Conservation (phyloP, 352 stramenopile species). For the Blastocystis sp. region DNA sequence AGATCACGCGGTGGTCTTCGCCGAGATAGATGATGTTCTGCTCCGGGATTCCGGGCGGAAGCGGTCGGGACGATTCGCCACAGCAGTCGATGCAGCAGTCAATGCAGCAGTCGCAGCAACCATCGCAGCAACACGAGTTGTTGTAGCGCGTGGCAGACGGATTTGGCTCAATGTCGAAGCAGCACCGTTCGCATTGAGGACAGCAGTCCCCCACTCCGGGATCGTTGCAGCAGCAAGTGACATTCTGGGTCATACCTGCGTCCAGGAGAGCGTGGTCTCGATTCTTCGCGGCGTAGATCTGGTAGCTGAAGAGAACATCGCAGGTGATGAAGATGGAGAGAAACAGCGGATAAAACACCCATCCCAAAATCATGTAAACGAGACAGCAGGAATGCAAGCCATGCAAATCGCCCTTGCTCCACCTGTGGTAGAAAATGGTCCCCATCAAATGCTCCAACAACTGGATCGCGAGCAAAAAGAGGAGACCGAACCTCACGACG, state of each 20-base stretch:
- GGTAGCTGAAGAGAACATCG: background rate
- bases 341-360: constrained; percentile 9
- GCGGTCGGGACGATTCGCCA: background rate
- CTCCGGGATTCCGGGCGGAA: constrained; percentile 1
- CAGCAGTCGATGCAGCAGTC: constrained; percentile 27
- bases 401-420: background rate
- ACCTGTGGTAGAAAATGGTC: background rate
- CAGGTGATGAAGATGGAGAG: background rate
- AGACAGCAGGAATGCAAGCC: background rate
- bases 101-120: constrained; percentile 27
- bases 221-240: background rate
- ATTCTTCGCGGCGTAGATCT: background rate
- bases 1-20: constrained; percentile 4
- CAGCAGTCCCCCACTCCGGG: background rate
- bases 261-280: too few species aligned
- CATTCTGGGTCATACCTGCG: background rate
- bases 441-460: background rate
- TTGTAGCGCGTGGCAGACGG: background rate
- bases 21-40: background rate
- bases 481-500: background rate
- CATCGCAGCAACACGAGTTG: constrained; percentile 22
- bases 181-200: background rate
- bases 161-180: background rate
- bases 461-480: background rate
- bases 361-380: constrained; percentile 10